Conservation (phyloP, 2,329 filamentous ascomycete genomes). For the Paecilomyces sp. region DNA sequence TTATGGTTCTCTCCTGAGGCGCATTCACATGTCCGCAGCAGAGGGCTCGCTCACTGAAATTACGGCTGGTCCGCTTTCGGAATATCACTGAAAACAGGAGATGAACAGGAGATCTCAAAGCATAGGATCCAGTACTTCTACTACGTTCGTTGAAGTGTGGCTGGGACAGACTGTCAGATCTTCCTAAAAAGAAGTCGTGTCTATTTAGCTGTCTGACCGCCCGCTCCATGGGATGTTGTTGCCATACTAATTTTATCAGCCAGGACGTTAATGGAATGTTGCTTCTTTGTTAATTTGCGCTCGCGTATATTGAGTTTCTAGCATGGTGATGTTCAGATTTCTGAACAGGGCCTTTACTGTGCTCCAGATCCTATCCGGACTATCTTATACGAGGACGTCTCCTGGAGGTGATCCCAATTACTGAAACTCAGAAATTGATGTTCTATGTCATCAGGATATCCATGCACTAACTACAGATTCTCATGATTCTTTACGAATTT, state of each 20-base stretch:
- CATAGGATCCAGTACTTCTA: not conserved
- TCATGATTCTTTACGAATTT: too few relatives aligned
- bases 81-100: not conserved
- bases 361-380: too few relatives aligned
- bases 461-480: too few relatives aligned
- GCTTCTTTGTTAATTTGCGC: not conserved
- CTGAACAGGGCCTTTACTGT: too few relatives aligned
- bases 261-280: not conserved
- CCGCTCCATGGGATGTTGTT: not conserved
- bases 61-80: not conserved
- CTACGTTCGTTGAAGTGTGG: not conserved
- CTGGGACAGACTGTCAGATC: too few relatives aligned
- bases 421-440: too few relatives aligned
- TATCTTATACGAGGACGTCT: too few relatives aligned
- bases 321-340: too few relatives aligned
- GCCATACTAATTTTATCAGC: not conserved
- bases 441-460: too few relatives aligned
- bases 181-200: not conserved
- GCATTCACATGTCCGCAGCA: not conserved
- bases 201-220: not conserved
- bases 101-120: not conserved
- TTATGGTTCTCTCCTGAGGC: not conserved
- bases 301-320: too few relatives aligned
- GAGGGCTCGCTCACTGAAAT: not conserved
- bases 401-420: too few relatives aligned